Percentiles rank a stretch among this genome's conserved stretches.
Conservation (phyloP, 75 land plant genomes). For the Pinus albicaulis region DNA sequence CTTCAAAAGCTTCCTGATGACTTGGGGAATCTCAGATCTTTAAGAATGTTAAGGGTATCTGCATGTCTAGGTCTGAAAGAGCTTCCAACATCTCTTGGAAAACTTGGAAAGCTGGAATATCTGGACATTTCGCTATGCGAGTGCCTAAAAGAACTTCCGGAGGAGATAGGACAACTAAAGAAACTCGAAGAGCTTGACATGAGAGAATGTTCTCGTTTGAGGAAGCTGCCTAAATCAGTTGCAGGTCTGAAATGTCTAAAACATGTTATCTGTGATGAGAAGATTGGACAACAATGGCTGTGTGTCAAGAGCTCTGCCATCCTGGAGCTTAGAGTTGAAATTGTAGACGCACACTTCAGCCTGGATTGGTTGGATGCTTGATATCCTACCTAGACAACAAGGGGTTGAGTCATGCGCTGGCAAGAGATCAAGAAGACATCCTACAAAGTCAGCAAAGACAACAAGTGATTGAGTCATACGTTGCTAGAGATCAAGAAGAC, state of each 20-base stretch:
- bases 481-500: too few relatives aligned
- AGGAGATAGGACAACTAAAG: conserved; percentile 24
- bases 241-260: not conserved
- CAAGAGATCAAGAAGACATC: too few relatives aligned
- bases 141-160: conserved; percentile 38
- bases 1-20: conserved; percentile 36
- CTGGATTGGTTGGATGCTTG: conserved; percentile 58
- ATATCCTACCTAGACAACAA: not conserved
- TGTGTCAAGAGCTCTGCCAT: conserved; percentile 11
- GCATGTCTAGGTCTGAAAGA: conserved; percentile 43
- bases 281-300: not conserved
- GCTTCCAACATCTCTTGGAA: conserved; percentile 40
- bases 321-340: conserved; percentile 43
- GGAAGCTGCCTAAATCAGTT: conserved; percentile 25
- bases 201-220: conserved; percentile 46
- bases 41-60: conserved; percentile 39
- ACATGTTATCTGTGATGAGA: conserved; percentile 11
- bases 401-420: too few relatives aligned
- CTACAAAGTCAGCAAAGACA: too few relatives aligned
- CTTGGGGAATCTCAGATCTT: conserved; percentile 26
- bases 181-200: conserved; percentile 61
- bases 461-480: too few relatives aligned
- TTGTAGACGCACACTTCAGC: conserved; percentile 30
- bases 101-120: conserved; percentile 32
- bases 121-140: conserved; percentile 56